Conservation (phyloP, 2,329 filamentous ascomycete species). For the Penicillium hordei region DNA sequence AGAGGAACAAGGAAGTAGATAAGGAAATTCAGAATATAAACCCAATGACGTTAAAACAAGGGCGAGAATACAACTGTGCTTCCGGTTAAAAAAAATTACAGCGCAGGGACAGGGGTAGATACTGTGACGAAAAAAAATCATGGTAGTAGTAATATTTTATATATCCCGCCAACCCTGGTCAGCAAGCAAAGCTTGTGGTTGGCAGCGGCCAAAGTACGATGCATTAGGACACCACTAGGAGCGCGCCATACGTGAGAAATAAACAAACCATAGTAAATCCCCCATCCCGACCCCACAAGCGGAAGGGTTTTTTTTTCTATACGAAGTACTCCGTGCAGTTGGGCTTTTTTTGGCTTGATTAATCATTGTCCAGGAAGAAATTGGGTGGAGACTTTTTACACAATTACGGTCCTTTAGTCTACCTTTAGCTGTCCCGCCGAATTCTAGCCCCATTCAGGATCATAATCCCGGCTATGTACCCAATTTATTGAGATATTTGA, state of each 20-base stretch:
- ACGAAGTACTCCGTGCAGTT: background rate
- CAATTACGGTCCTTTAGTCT: background rate
- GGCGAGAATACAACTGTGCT: background rate
- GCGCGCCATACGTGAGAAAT: background rate
- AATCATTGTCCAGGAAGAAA: background rate
- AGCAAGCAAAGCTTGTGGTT: background rate
- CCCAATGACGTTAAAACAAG: background rate
- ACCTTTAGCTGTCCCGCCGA: background rate
- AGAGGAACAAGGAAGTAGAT: background rate
- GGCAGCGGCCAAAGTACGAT: background rate
- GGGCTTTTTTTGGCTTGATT: background rate
- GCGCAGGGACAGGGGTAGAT: background rate
- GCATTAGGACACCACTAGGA: background rate
- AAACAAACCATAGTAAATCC: background rate
- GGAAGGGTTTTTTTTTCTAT: background rate
- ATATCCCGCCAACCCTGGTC: background rate
- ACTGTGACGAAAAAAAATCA: background rate
- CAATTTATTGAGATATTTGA: background rate
- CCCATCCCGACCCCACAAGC: background rate
- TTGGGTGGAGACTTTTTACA: background rate
- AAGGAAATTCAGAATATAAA: background rate
- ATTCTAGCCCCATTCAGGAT: background rate
- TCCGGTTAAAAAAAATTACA: background rate
- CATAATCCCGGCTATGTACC: background rate
- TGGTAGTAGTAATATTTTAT: background rate